Evolutionary conservation across 352 stramenopile genomes (phyloP).

Genomic region (Phytophthora sp.): DNA sequence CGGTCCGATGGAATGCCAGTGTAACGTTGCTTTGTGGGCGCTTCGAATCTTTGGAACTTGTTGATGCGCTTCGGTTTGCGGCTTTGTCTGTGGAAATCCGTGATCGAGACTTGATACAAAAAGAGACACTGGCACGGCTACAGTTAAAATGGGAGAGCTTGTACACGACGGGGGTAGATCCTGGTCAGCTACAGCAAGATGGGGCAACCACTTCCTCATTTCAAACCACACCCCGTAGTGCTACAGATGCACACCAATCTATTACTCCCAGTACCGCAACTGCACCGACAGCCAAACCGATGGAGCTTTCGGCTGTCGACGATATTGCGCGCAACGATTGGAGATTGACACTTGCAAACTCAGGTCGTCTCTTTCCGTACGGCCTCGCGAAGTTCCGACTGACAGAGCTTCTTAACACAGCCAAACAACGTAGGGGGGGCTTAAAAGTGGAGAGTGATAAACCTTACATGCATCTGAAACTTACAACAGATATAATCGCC

Average conservation of each 20-base stretch:
- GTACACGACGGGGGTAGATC: slow-evolving; percentile 38
- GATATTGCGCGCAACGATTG: slow-evolving; percentile 64
- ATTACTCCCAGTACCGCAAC: background rate
- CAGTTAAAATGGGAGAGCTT: slow-evolving; percentile 70
- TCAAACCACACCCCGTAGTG: slow-evolving; percentile 3
- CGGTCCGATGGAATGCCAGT: slow-evolving; percentile 50
- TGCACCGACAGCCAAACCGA: slow-evolving; percentile 25
- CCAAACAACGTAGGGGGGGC: slow-evolving; percentile 21
- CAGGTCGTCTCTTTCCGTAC: slow-evolving; percentile 57
- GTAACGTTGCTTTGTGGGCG: slow-evolving; percentile 60
- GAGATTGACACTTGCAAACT: slow-evolving; percentile 41
- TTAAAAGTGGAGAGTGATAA: slow-evolving; percentile 7
- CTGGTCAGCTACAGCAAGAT: slow-evolving; percentile 11
- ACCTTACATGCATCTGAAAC: slow-evolving; percentile 51
- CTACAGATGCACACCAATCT: background rate
- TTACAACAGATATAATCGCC: slow-evolving; percentile 56
- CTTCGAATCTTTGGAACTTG: slow-evolving; percentile 44
- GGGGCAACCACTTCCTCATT: slow-evolving; percentile 1
- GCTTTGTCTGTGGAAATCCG: slow-evolving; percentile 63
- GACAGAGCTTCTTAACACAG: slow-evolving; percentile 51
- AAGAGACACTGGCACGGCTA: slow-evolving; percentile 38
- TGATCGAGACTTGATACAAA: slow-evolving; percentile 68
- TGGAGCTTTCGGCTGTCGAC: slow-evolving; percentile 64
- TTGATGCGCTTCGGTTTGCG: slow-evolving; percentile 52
- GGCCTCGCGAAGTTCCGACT: slow-evolving; percentile 66